A percentile compares a stretch with the other conserved stretches of the same genome.
These are phyloP conservation scores for Lasiosphaeriaceae sp. DNA, from an alignment of 495 filamentous ascomycete species.

Conservation along the genomic window DNA sequence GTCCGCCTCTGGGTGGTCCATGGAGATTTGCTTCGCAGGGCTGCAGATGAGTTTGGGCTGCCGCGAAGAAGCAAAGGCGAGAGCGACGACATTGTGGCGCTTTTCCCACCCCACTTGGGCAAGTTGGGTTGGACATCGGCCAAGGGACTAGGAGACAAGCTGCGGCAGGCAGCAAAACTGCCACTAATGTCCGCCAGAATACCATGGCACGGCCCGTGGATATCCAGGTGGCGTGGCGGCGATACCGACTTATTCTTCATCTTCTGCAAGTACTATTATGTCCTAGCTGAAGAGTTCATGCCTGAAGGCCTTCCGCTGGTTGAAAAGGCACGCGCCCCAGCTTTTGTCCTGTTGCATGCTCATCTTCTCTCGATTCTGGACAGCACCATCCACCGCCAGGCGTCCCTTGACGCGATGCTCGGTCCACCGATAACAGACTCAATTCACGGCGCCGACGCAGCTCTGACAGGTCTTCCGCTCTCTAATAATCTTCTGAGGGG, in stretches of 20 bases:
- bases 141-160: slow-evolving; percentile 54
- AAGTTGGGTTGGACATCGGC: slow-evolving; percentile 68
- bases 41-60: slow-evolving; percentile 60
- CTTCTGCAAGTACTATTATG: slow-evolving; percentile 87
- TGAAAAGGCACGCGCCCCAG: slow-evolving; percentile 70
- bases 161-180: slow-evolving; percentile 63
- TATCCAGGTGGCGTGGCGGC: slow-evolving; percentile 78
- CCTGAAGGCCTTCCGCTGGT: slow-evolving; percentile 55
- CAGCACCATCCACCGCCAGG: slow-evolving; percentile 74
- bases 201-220: slow-evolving; percentile 83
- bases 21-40: slow-evolving; percentile 61
- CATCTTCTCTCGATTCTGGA: slow-evolving; percentile 82
- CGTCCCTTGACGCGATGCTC: slow-evolving; percentile 47
- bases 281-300: slow-evolving; percentile 76
- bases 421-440: slow-evolving; percentile 73
- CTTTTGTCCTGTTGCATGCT: slow-evolving; percentile 77
- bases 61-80: slow-evolving; percentile 43
- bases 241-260: slow-evolving; percentile 94
- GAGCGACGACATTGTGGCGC: slow-evolving; percentile 57
- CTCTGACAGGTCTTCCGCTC: slow-evolving; percentile 52
- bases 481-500: slow-evolving; percentile 65
- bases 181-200: slow-evolving; percentile 70
- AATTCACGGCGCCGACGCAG: slow-evolving; percentile 66
- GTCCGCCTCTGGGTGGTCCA: slow-evolving; percentile 77
- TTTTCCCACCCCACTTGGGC: slow-evolving; percentile 71